Conservation (phyloP, 164 flowering plant genomes). For the Buxus sempervirens region DNA sequence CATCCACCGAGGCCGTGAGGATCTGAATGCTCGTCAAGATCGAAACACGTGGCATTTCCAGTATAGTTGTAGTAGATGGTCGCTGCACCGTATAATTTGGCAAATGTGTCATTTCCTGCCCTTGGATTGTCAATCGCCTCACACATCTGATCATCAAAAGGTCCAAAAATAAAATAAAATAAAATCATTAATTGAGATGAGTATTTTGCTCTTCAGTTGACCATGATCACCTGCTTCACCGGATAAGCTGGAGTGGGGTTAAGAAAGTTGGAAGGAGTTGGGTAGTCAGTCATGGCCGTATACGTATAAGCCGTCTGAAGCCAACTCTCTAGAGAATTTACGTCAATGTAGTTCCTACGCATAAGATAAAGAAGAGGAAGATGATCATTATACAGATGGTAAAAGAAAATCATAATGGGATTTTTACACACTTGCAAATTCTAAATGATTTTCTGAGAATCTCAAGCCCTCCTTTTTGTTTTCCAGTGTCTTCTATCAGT, state of each 20-base stretch:
- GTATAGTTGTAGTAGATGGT: constrained; percentile 67
- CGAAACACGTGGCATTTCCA: constrained; percentile 58
- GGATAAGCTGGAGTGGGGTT: constrained; percentile 81
- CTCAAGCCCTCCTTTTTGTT: constrained; percentile 48
- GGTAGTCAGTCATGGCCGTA: constrained; percentile 90
- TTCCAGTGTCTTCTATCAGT: constrained; percentile 52
- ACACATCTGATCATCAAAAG: constrained; percentile 64
- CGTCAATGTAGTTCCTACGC: constrained; percentile 34
- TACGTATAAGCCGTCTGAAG: constrained; percentile 50
- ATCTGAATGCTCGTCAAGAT: constrained; percentile 51
- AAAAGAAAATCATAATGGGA: neutral
- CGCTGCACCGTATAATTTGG: constrained; percentile 63
- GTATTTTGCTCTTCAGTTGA: no score
- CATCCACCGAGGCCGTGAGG: constrained; percentile 63
- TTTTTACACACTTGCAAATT: constrained; percentile 61
- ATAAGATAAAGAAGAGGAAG: neutral
- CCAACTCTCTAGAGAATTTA: constrained; percentile 39
- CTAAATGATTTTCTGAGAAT: constrained; percentile 52
- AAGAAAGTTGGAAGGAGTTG: constrained; percentile 76
- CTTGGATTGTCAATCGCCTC: constrained; percentile 66
- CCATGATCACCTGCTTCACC: constrained; percentile 56
- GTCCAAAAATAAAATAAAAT: neutral
- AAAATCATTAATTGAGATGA: neutral
- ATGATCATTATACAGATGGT: no score
- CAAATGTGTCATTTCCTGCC: constrained; percentile 57